Percentiles rank a stretch among this genome's conserved stretches.
Conservation (phyloP, 2,329 filamentous ascomycete genomes). For the Spiromastix sp. region DNA sequence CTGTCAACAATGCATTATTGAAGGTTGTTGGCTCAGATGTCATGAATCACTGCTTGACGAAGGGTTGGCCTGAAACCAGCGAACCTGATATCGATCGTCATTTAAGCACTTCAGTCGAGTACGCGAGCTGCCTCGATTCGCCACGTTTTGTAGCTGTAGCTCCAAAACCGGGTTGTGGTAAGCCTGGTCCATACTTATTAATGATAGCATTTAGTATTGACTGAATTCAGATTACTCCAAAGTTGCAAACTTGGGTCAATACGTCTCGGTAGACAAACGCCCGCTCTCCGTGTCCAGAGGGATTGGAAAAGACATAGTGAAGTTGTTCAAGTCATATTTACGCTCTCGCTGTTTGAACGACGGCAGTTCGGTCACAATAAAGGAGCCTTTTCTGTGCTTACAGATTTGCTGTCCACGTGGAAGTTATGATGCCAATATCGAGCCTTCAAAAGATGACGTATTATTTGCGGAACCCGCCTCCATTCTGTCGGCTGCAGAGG, state of each 20-base stretch:
- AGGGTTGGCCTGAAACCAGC: constrained; percentile 18
- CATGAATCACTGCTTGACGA: constrained; percentile 38
- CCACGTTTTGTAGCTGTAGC: constrained; percentile 36
- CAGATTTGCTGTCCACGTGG: constrained; percentile 43
- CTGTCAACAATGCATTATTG: constrained; percentile 42
- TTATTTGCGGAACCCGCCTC: constrained; percentile 41
- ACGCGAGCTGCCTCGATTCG: neutral
- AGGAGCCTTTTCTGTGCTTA: constrained; percentile 47
- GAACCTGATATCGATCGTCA: constrained; percentile 10
- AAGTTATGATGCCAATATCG: constrained; percentile 52
- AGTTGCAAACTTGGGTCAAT: constrained; percentile 32
- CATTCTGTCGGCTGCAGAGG: constrained; percentile 34
- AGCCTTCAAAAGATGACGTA: constrained; percentile 54
- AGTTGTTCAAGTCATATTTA: constrained; percentile 41
- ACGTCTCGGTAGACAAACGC: constrained; percentile 47
- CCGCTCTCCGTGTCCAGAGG: constrained; percentile 43
- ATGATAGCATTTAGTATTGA: no score
- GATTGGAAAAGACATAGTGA: constrained; percentile 43
- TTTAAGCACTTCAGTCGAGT: neutral
- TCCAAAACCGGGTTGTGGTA: constrained; percentile 35
- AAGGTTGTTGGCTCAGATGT: constrained; percentile 47
- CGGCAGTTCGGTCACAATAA: constrained; percentile 18
- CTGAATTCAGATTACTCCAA: constrained; percentile 28
- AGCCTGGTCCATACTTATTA: no score
- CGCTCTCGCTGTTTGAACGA: constrained; percentile 22